A percentile compares a stretch with the other conserved stretches of the same genome.
Evolutionary conservation across 345 rosid genomes (phyloP).

Genomic region (Odontarrhena argentea): DNA sequence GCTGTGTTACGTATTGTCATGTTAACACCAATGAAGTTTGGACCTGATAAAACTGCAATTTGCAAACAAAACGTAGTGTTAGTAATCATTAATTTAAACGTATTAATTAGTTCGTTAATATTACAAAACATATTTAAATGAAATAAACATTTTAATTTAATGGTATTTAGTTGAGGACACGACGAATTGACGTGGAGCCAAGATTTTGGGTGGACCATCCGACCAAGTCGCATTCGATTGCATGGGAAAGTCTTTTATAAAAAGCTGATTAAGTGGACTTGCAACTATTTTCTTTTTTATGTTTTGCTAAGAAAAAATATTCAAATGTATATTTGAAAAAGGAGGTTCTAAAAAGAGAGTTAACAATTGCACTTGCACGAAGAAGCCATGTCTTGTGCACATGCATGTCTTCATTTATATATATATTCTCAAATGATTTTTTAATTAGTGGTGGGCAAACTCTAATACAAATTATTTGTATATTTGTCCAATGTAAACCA

Average conservation of each 20-base stretch:
- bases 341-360: slow-evolving; percentile 13
- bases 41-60: slow-evolving; percentile 63
- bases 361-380: slow-evolving; percentile 30
- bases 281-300: slow-evolving; percentile 12
- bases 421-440: neutral
- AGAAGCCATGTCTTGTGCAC: slow-evolving; percentile 34
- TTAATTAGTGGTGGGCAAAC: slow-evolving; percentile 14
- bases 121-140: no score
- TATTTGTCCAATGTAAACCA: slow-evolving; percentile 1
- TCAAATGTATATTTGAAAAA: neutral
- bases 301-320: neutral
- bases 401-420: slow-evolving; percentile 21
- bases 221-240: slow-evolving; percentile 38
- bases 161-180: slow-evolving; percentile 37
- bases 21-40: slow-evolving; percentile 75
- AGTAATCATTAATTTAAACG: slow-evolving; percentile 12
- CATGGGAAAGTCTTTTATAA: slow-evolving; percentile 24
- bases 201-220: slow-evolving; percentile 35
- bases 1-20: slow-evolving; percentile 90
- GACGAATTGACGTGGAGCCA: slow-evolving; percentile 37
- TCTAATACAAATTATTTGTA: slow-evolving; percentile 4
- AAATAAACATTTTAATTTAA: no score
- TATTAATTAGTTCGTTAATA: slow-evolving; percentile 11
- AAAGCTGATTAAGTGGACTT: slow-evolving; percentile 7
- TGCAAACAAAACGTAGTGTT: slow-evolving; percentile 3